These are phyloP conservation scores for Ustilago shanxiensis DNA, from an alignment of 1,284 basidiomycete genomes.

Conservation along the genomic window DNA sequence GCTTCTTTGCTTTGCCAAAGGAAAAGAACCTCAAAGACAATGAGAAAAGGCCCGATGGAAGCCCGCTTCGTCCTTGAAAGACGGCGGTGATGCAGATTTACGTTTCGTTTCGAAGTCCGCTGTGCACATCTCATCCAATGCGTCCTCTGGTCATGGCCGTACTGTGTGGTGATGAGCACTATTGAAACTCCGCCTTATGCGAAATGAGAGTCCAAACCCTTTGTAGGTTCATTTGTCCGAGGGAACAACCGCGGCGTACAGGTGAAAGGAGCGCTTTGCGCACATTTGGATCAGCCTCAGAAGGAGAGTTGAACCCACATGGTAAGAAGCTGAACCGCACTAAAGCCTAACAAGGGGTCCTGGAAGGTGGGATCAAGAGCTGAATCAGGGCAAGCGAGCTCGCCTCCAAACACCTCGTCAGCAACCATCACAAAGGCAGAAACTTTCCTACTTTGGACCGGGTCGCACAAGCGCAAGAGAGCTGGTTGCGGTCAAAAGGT, in stretches of 20 bases:
- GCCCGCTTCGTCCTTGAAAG: neutral
- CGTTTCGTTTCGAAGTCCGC: constrained; percentile 6
- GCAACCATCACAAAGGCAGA: neutral
- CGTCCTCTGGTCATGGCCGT: neutral
- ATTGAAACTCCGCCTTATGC: constrained; percentile 7
- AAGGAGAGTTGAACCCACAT: constrained; percentile 1
- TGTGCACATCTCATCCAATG: neutral
- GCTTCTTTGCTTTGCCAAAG: constrained; percentile 3
- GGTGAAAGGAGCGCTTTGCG: neutral
- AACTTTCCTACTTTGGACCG: neutral
- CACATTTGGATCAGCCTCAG: constrained; percentile 5
- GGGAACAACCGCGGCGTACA: too few species aligned
- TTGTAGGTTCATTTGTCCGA: neutral
- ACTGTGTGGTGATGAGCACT: neutral
- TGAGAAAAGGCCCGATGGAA: constrained; percentile 4
- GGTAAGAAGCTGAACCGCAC: constrained; percentile 5
- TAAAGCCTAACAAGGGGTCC: constrained; percentile 12
- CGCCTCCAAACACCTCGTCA: constrained; percentile 11
- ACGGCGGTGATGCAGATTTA: neutral
- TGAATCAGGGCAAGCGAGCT: constrained; percentile 26
- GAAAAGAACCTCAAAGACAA: neutral
- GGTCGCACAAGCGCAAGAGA: neutral
- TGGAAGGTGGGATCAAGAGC: neutral
- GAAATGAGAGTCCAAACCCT: neutral
- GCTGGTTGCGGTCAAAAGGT: neutral